Percentiles rank a stretch among this genome's conserved stretches.
phyloP scores from a whole-genome alignment of 768 basidiomycete species.

The Punctularia strigosozonata region DNA sequence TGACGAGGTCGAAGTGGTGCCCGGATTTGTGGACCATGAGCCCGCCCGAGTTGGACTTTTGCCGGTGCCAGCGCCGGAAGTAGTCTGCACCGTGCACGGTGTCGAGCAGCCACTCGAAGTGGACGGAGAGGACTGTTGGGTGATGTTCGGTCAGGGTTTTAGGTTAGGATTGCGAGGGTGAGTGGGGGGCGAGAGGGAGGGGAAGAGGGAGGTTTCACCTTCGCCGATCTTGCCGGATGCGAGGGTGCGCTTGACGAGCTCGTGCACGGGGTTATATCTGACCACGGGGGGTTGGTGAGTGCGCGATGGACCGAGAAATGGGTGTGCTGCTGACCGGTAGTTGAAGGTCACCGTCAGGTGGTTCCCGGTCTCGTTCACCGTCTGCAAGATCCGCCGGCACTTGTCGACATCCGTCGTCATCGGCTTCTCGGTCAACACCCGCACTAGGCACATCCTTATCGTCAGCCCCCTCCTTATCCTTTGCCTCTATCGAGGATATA shows the following conservation, averaged over 20 bases:
- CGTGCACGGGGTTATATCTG: conserved; percentile 37
- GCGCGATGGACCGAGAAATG: not conserved
- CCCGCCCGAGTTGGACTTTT: conserved; percentile 31
- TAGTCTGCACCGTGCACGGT: conserved; percentile 42
- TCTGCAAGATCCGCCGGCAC: conserved; percentile 31
- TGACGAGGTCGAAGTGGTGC: conserved; percentile 40
- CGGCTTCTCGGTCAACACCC: conserved; percentile 41
- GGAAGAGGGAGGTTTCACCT: no score
- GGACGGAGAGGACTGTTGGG: conserved; percentile 29
- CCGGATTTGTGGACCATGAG: conserved; percentile 35
- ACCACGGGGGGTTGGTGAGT: conserved; percentile 1
- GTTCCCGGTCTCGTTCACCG: conserved; percentile 29
- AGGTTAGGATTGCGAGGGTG: not conserved
- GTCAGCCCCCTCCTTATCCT: not conserved
- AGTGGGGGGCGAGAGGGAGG: no score
- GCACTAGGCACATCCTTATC: conserved; percentile 22
- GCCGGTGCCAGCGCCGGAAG: conserved; percentile 38
- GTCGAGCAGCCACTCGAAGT: conserved; percentile 42
- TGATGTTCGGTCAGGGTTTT: not conserved
- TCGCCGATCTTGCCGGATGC: conserved; percentile 35
- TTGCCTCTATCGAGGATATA: not conserved
- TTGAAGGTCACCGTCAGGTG: conserved; percentile 32
- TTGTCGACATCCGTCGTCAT: conserved; percentile 41
- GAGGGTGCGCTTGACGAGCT: conserved; percentile 34
- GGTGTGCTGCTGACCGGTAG: conserved; percentile 18